Base-by-base conservation (phyloP, 2,329 filamentous ascomycete species). In the Paracamarosporium sp. region DNA sequence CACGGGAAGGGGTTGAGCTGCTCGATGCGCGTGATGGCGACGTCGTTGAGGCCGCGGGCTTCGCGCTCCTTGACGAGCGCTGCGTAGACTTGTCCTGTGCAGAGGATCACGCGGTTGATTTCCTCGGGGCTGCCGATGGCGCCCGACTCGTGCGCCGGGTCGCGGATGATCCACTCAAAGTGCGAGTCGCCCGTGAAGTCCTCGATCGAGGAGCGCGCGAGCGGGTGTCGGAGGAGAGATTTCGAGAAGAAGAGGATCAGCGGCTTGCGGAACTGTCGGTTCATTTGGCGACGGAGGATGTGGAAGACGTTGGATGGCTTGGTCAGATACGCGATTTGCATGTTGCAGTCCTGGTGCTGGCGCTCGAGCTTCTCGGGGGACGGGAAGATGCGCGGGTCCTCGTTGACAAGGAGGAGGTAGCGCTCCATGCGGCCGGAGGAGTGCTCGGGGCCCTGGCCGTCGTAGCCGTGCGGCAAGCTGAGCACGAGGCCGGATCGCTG, bases 331-430 rank as follows among this genome's bases (percentile, higher is more conserved):
- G 89, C 93, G 76, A 99, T 90, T 82, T 99, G 95, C 88, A 99
- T 96, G 83, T 99, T 99, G 85, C 93, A 97, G 82, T 99, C 95
- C 82, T 99, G 95, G 83, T 99, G 95, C 81, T 98, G 95, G 68
- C 95, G 92, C 54, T 96, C 89, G 60, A 98, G 87, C 84, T 95
- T 97, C 66, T 97, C 93, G 30, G 86, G 83, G 1, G 88, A 85
- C 52, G 95, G 95, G 88, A 93, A 99, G 71, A 95, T 86, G 63
- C 95, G 91, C 55, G 95, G 93, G 75, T 99, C 95, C 79, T 99
- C 95, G 80, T 98, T 98, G 81, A 90, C 95, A 59, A 99, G 88
- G 80, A 98, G 95, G 64, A 99, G 86, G 82, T 96, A 99, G 72
- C 95, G 91, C 83, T 99, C 95, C 80, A 99, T 91, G 78, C 95